Evolutionary conservation across 2,329 filamentous ascomycete genomes (phyloP), one percentile per base, ranked within the genome.

Genomic region (Xenoacremonium recifei): DNA sequence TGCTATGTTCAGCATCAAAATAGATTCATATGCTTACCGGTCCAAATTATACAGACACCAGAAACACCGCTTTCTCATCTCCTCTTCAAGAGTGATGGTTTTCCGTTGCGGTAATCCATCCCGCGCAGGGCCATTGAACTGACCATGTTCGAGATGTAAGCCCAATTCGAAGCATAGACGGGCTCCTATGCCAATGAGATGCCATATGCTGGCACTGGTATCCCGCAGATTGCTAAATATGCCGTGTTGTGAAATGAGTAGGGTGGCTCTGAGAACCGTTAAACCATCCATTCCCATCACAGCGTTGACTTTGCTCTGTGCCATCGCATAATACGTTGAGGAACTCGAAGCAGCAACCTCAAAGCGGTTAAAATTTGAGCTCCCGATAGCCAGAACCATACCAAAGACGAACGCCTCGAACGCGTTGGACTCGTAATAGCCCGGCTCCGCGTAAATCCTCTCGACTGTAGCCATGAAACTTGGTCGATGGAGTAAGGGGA

Each of bases 21-120:
- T n/a, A n/a, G n/a, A n/a, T n/a, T n/a, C n/a, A 31, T 10, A 6
- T 13, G 4, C 27, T 33, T 20, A 40, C 42, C 42, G 37, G 23
- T 45, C 42, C 13, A 45, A 16, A 31, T 45, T 45, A 21, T 45
- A 45, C 2, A 45, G 27, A 27, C 34, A 41, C 42, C 42, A 45
- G 9, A 45, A 45, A 12, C 42, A 45, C 10, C 42, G 27, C 35
- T 38, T 45, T 13, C 42, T 17, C 35, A 45, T 34, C 20, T 45
- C 42, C 6, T 41, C 38, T 3, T 45, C 42, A 12, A 45, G n/a
- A 7, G 42, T 13, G 6, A 41, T 7, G 5, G 19, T 4, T 3
- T 12, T 12, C 11, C 7, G n/a, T 11, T 6, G 3, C 2, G n/a
- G 12, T n/a, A n/a, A n/a, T 7, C 27, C 6, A 10, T 30, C n/a